phyloP scores from a whole-genome alignment of 495 filamentous ascomycete genomes.

The Hyaloscypha bicolor region DNA sequence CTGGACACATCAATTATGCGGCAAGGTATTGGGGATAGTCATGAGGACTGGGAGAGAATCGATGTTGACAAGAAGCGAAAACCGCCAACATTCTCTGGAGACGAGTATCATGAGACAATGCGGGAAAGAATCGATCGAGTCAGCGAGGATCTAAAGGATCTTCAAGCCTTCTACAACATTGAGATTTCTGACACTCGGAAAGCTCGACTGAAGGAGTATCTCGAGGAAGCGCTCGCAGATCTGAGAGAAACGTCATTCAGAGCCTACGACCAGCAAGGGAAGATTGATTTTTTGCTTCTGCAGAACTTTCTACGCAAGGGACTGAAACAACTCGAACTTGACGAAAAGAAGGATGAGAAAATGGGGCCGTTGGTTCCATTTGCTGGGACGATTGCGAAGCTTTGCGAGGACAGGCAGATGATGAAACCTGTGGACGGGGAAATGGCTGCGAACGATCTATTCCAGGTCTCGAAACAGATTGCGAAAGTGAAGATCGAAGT shows the following conservation, averaged over 20 bases:
- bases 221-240: conserved; percentile 32
- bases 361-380: conserved; percentile 43
- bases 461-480: conserved; percentile 32
- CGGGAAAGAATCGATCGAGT: conserved; percentile 38
- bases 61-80: too few relatives aligned
- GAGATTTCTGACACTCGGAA: conserved; percentile 35
- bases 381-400: conserved; percentile 34
- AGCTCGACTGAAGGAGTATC: conserved; percentile 34
- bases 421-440: conserved; percentile 40
- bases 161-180: conserved; percentile 41
- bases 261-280: conserved; percentile 41
- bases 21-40: neutral
- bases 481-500: neutral
- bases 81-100: too few relatives aligned
- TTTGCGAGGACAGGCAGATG: conserved; percentile 44
- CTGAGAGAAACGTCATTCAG: conserved; percentile 37
- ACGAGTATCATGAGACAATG: neutral
- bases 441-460: conserved; percentile 38
- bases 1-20: neutral
- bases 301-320: conserved; percentile 35
- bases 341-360: conserved; percentile 37
- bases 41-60: neutral
- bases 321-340: conserved; percentile 37
- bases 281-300: conserved; percentile 46
- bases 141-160: conserved; percentile 35